These are phyloP conservation scores for Discostella pseudostelligera DNA, from an alignment of 108 stramenopile genomes.

Conservation along the genomic window DNA sequence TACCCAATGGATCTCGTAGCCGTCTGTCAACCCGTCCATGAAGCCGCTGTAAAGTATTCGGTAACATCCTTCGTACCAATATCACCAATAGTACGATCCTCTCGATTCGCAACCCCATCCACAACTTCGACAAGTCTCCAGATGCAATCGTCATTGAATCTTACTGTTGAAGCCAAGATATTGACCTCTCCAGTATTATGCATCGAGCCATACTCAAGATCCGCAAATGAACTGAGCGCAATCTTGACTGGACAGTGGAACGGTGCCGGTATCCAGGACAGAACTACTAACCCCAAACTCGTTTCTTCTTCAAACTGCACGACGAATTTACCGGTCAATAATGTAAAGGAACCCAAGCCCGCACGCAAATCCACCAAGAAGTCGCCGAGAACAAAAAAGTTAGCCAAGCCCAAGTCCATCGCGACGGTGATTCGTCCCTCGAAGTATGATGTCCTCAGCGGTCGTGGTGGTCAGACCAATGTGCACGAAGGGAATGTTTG, in stretches of 20 bases:
- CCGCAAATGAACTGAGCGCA: too few species aligned
- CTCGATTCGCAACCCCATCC: not conserved
- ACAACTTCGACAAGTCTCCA: not conserved
- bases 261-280: too few species aligned
- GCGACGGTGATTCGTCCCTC: not conserved
- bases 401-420: not conserved
- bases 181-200: too few species aligned
- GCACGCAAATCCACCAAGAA: not conserved
- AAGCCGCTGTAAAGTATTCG: not conserved
- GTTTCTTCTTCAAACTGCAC: too few species aligned
- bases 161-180: not conserved
- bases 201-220: too few species aligned
- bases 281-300: too few species aligned
- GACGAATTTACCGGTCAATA: too few species aligned
- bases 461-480: constrained; percentile 61
- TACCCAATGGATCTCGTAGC: not conserved
- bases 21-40: not conserved
- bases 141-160: too few species aligned
- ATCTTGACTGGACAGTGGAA: too few species aligned
- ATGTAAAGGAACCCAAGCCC: too few species aligned
- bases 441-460: constrained; percentile 56
- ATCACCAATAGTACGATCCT: constrained; percentile 2
- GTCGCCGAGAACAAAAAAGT: not conserved
- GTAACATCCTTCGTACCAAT: constrained; percentile 5
- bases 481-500: constrained; percentile 57